phyloP scores from a whole-genome alignment of 768 basidiomycete species.

The Chiua virens region DNA sequence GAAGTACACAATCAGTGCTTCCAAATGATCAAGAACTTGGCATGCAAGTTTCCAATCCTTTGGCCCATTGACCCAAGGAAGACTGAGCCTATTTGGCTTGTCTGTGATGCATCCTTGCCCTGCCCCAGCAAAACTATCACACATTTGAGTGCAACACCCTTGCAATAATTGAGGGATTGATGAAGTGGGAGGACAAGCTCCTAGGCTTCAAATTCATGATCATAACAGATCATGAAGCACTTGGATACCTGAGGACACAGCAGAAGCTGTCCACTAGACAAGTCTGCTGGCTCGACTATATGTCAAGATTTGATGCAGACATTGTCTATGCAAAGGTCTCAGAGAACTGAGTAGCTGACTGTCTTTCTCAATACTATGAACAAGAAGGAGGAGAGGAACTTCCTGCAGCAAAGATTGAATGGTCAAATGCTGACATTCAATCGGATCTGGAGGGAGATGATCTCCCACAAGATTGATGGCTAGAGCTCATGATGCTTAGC shows the following conservation, averaged over 20 bases:
- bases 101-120: no score
- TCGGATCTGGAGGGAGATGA: no score
- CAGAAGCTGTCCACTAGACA: slow-evolving; percentile 15
- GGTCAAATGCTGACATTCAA: no score
- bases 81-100: no score
- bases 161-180: slow-evolving; percentile 23
- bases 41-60: no score
- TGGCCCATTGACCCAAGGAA: no score
- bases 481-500: no score
- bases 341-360: slow-evolving; percentile 24
- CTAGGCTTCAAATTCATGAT: slow-evolving; percentile 23
- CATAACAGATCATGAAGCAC: slow-evolving; percentile 29
- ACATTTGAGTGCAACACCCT: slow-evolving; percentile 13
- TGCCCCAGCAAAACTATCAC: not conserved
- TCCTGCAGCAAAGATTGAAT: no score
- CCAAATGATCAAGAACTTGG: no score
- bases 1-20: no score
- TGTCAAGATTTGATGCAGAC: slow-evolving; percentile 27
- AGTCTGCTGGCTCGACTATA: slow-evolving; percentile 35
- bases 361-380: slow-evolving; percentile 32
- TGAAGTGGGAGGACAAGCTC: slow-evolving; percentile 36
- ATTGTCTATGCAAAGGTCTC: slow-evolving; percentile 26
- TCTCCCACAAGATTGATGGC: no score
- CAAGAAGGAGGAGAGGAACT: not conserved
- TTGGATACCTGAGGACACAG: slow-evolving; percentile 30